A percentile compares a stretch with the other conserved stretches of the same genome.
Evolutionary conservation across 352 stramenopile genomes (phyloP).

Genomic region (Phytophthora pistaciae): DNA sequence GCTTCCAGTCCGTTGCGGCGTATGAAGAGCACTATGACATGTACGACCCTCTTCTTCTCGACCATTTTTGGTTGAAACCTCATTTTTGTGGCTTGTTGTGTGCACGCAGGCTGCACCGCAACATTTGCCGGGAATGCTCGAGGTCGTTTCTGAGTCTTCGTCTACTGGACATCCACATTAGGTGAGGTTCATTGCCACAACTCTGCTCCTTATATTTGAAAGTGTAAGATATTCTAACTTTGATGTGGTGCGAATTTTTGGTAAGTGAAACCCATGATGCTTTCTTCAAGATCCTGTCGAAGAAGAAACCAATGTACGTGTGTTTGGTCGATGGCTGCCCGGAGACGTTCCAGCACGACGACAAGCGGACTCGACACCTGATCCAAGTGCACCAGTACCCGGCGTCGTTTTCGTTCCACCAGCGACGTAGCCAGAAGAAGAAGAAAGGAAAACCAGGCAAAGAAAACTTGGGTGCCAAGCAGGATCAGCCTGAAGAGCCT

Average conservation of each 20-base stretch:
- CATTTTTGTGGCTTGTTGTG: slow-evolving; percentile 1
- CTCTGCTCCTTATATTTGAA: not conserved
- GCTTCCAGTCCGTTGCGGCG: slow-evolving; percentile 48
- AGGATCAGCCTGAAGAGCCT: not conserved
- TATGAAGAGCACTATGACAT: slow-evolving; percentile 79
- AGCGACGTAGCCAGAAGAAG: slow-evolving; percentile 26
- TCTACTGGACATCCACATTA: slow-evolving; percentile 65
- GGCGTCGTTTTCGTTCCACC: slow-evolving; percentile 49
- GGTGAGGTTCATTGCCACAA: slow-evolving; percentile 11
- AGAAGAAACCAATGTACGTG: slow-evolving; percentile 67
- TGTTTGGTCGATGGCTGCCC: slow-evolving; percentile 65
- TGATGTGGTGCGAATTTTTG: too few relatives aligned
- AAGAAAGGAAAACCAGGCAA: slow-evolving; percentile 8
- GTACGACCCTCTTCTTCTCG: slow-evolving; percentile 26
- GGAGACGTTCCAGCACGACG: slow-evolving; percentile 53
- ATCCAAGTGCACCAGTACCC: slow-evolving; percentile 56
- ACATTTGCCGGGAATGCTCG: slow-evolving; percentile 61
- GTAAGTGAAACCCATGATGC: slow-evolving; percentile 70
- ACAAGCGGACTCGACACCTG: slow-evolving; percentile 60
- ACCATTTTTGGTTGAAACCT: not conserved
- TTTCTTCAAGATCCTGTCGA: slow-evolving; percentile 70
- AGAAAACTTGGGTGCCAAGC: not conserved
- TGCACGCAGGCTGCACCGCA: slow-evolving; percentile 37
- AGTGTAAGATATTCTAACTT: not conserved
- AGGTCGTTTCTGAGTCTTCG: slow-evolving; percentile 59